phyloP scores from a whole-genome alignment of 2,329 filamentous ascomycete genomes.

The Curvularia lunata region DNA sequence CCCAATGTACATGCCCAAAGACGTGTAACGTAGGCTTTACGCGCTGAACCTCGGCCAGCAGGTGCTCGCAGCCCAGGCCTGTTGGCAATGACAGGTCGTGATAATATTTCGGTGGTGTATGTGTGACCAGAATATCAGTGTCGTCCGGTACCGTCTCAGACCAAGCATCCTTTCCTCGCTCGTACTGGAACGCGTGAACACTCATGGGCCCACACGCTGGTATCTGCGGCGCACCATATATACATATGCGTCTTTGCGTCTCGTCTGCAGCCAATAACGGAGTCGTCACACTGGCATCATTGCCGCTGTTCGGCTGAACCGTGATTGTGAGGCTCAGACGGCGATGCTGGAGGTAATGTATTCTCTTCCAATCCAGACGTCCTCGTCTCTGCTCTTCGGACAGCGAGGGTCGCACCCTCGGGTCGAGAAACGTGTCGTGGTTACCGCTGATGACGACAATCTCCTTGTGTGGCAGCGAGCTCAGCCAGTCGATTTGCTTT shows the following conservation, averaged over 20 bases:
- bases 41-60: slow-evolving; percentile 75
- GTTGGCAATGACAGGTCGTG: slow-evolving; percentile 64
- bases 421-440: slow-evolving; percentile 86
- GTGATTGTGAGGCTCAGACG: slow-evolving; percentile 64
- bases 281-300: slow-evolving; percentile 19
- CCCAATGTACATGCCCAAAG: slow-evolving; percentile 85
- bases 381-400: slow-evolving; percentile 61
- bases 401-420: slow-evolving; percentile 60
- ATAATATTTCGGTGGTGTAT: slow-evolving; percentile 78
- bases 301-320: slow-evolving; percentile 16
- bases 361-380: slow-evolving; percentile 67
- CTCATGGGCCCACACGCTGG: slow-evolving; percentile 71
- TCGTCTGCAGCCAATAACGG: slow-evolving; percentile 28
- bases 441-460: slow-evolving; percentile 88
- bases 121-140: slow-evolving; percentile 81
- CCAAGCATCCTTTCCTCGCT: slow-evolving; percentile 71
- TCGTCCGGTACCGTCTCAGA: slow-evolving; percentile 70
- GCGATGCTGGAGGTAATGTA: slow-evolving; percentile 78
- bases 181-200: slow-evolving; percentile 80
- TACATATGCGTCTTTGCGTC: slow-evolving; percentile 61
- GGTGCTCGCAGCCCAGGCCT: slow-evolving; percentile 71
- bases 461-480: slow-evolving; percentile 72
- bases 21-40: slow-evolving; percentile 78
- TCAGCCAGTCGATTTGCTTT: slow-evolving; percentile 83
- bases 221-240: slow-evolving; percentile 85